Percentiles rank a stretch among this genome's conserved stretches.
Evolutionary conservation across 2,329 filamentous ascomycete genomes (phyloP).

Genomic region (Aspergillus texensis): DNA sequence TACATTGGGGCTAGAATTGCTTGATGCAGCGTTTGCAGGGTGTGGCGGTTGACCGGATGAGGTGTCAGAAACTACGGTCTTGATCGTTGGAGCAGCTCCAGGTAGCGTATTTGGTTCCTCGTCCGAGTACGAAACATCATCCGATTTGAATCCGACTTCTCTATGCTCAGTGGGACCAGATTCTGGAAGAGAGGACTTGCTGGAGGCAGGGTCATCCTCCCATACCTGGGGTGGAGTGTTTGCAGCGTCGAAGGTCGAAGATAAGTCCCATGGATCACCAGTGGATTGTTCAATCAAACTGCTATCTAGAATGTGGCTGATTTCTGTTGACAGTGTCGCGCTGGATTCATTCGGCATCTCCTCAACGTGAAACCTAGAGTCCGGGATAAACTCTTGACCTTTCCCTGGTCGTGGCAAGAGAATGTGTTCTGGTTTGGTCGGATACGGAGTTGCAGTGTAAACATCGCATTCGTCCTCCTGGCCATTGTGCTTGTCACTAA

Average conservation of each 20-base stretch:
- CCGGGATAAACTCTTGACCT: constrained; percentile 37
- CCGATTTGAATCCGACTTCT: constrained; percentile 21
- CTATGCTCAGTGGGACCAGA: constrained; percentile 28
- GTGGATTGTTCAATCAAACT: constrained; percentile 32
- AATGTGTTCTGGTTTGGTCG: constrained; percentile 51
- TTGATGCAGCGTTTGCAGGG: constrained; percentile 27
- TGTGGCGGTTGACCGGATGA: constrained; percentile 30
- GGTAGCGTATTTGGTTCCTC: constrained; percentile 38
- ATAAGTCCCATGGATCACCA: constrained; percentile 39
- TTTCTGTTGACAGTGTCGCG: constrained; percentile 32
- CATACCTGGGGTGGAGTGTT: constrained; percentile 42
- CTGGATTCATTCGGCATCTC: constrained; percentile 32
- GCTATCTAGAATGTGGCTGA: constrained; percentile 28
- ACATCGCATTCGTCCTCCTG: constrained; percentile 42
- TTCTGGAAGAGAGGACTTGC: constrained; percentile 39
- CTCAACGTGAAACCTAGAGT: constrained; percentile 36
- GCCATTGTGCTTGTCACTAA: constrained; percentile 30
- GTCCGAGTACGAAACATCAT: constrained; percentile 32
- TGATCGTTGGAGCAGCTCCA: constrained; percentile 40
- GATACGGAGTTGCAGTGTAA: constrained; percentile 48
- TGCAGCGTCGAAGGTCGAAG: constrained; percentile 38
- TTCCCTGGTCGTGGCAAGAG: constrained; percentile 45
- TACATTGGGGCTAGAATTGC: constrained; percentile 46
- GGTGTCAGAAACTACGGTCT: constrained; percentile 36
- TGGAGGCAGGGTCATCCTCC: constrained; percentile 42